Evolutionary conservation across 352 stramenopile genomes (phyloP), one percentile per base, ranked within the genome.

Genomic region (Phytophthora pini): DNA sequence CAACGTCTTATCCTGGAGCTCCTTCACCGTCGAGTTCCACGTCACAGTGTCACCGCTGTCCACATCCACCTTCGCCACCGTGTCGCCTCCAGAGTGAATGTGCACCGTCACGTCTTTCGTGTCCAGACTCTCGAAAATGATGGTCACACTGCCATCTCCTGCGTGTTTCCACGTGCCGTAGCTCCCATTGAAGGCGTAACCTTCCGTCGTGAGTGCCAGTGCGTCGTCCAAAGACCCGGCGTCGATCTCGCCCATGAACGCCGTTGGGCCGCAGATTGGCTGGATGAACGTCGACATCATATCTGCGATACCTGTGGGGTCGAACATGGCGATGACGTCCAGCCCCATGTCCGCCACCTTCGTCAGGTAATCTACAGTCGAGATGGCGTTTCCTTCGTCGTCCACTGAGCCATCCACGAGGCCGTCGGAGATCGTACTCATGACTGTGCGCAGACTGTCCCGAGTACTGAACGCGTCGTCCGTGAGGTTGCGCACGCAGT

Each of bases 231-330:
- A 57, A 0, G 55, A 58, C 2, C 79, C 79, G 15, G 80, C 73
- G 32, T 88, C 79, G 39, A 88, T 82, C 46, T 84, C 67, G 3
- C 77, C 74, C 10, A 85, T 41, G 45, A 83, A 76, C 0, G 71
- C 50, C 1, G 79, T 87, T 0, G 77, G 77, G 20, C 77, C 77
- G 24, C 79, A 88, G 39, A 88, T 81, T 0, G 74, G 74, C 61
- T 88, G 74, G 17, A 87, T 78, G 59, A 79, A 88, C 24, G 74
- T 77, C 34, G 76, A 64, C 12, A 73, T 66, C 65, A 88, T 71
- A 10, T 55, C 56, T 5, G 70, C 75, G 32, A 88, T 68, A 6
- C 79, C 79, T 0, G 71, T 87, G 1, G 79, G 75, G 22, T 88
- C 79, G 24, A 88, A 79, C 39, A 63, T 77, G 5, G 65, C 67